Conservation (phyloP, 2,329 filamentous ascomycete species). For the Penicillium aurantiogriseum region DNA sequence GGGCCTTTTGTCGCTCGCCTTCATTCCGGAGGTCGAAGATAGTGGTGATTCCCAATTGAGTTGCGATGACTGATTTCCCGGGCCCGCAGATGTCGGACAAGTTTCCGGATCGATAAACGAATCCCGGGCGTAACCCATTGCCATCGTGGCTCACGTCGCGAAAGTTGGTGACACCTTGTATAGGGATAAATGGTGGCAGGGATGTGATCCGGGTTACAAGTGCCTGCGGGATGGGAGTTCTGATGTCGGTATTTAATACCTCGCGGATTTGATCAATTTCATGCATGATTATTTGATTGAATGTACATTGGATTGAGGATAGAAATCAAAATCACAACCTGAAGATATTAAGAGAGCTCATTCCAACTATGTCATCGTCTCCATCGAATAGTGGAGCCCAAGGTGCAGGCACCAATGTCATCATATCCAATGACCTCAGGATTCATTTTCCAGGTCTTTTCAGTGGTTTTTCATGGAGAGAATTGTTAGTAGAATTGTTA, state of each 20-base stretch:
- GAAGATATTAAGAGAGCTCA: not conserved
- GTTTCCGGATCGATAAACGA: constrained; percentile 68
- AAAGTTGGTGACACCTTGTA: constrained; percentile 31
- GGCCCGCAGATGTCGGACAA: constrained; percentile 56
- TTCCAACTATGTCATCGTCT: constrained; percentile 5
- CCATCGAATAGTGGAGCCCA: constrained; percentile 3
- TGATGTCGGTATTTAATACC: constrained; percentile 27
- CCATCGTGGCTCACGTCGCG: constrained; percentile 26
- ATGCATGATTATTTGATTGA: constrained; percentile 14
- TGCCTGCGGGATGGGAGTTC: constrained; percentile 21
- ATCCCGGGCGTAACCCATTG: constrained; percentile 47
- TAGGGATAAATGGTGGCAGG: constrained; percentile 25
- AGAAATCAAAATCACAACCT: not conserved
- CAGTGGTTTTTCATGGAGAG: too few relatives aligned
- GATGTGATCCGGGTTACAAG: constrained; percentile 25
- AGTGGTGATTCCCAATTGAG: constrained; percentile 57
- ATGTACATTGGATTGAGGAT: not conserved
- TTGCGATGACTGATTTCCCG: constrained; percentile 53
- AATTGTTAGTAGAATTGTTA: too few relatives aligned
- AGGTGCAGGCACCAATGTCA: constrained; percentile 5
- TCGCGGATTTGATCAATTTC: constrained; percentile 19
- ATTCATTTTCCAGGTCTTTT: not conserved
- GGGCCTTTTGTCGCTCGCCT: constrained; percentile 42
- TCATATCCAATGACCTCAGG: constrained; percentile 1
- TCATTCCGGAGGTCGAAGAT: constrained; percentile 68